A percentile compares a stretch with the other conserved stretches of the same genome.
These are phyloP conservation scores for Mallotus repandus DNA, from an alignment of 441 rosid genomes.

Conservation along the genomic window DNA sequence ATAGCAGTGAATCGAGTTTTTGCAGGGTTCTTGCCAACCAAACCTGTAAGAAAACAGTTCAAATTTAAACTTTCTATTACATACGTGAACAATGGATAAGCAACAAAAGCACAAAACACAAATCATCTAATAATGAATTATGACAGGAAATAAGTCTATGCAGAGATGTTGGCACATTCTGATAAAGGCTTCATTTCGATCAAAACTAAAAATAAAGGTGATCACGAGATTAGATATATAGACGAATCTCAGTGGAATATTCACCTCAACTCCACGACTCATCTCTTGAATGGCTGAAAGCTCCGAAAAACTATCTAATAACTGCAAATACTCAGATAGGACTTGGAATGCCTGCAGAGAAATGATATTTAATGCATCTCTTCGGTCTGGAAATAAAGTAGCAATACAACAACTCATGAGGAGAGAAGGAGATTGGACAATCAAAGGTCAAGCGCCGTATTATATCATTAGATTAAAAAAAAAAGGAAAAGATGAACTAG, in stretches of 20 bases:
- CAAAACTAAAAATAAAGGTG: slow-evolving; percentile 7
- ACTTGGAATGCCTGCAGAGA: slow-evolving; percentile 88
- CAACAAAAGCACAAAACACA: slow-evolving; percentile 17
- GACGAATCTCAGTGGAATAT: slow-evolving; percentile 21
- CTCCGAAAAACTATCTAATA: slow-evolving; percentile 85
- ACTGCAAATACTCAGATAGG: slow-evolving; percentile 91
- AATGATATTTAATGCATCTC: slow-evolving; percentile 25
- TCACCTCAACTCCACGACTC: slow-evolving; percentile 97
- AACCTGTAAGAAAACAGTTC: slow-evolving; percentile 48
- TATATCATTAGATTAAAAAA: neutral
- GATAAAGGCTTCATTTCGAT: neutral
- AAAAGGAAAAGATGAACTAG: slow-evolving; percentile 3
- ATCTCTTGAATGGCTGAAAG: slow-evolving; percentile 89
- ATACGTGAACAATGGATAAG: slow-evolving; percentile 15
- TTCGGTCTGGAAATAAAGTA: slow-evolving; percentile 21
- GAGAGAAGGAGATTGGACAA: slow-evolving; percentile 6
- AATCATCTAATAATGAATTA: slow-evolving; percentile 15
- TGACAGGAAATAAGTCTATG: neutral
- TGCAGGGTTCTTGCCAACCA: slow-evolving; percentile 99
- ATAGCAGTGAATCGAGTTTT: slow-evolving; percentile 85
- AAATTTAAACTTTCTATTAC: slow-evolving; percentile 14
- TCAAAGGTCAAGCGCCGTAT: slow-evolving; percentile 6
- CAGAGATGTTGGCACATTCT: neutral
- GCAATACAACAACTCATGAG: slow-evolving; percentile 10
- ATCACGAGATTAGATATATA: slow-evolving; percentile 2